phyloP scores from a whole-genome alignment of 2,329 filamentous ascomycete species.

The Pseudopithomyces chartarum region DNA sequence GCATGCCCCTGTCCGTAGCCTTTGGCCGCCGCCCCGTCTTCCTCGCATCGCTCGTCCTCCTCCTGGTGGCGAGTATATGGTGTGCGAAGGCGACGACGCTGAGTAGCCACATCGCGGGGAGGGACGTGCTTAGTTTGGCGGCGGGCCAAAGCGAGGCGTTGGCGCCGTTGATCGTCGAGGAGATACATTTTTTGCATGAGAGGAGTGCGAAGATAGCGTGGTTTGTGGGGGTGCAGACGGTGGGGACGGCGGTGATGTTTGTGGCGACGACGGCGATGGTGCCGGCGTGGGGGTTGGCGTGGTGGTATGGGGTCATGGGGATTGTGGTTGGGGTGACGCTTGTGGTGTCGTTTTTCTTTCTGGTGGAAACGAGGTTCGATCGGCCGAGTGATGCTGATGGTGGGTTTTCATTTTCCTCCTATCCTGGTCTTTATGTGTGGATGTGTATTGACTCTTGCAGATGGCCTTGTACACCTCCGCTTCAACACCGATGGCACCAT shows the following conservation, averaged over 20 bases:
- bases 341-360: too few species aligned
- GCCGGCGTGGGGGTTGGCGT: conserved; percentile 45
- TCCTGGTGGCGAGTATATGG: conserved; percentile 14
- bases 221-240: conserved; percentile 49
- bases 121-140: conserved; percentile 47
- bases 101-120: conserved; percentile 44
- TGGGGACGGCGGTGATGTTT: conserved; percentile 44
- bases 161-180: conserved; percentile 48
- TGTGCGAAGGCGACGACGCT: conserved; percentile 20
- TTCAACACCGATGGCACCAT: too few species aligned
- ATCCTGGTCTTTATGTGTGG: too few species aligned
- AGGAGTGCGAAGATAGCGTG: conserved; percentile 49
- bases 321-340: conserved; percentile 33
- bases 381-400: too few species aligned
- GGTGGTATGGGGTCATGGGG: conserved; percentile 53
- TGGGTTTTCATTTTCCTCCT: too few species aligned
- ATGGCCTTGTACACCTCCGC: too few species aligned
- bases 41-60: conserved; percentile 18
- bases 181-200: conserved; percentile 53
- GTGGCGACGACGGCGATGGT: conserved; percentile 52
- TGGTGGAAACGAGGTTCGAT: too few species aligned
- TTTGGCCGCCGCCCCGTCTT: conserved; percentile 28
- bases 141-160: conserved; percentile 52
- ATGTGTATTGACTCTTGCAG: too few species aligned
- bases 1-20: conserved; percentile 26